phyloP scores from a whole-genome alignment of 331 rosid genomes.

The Rhamnella rubrinervis region DNA sequence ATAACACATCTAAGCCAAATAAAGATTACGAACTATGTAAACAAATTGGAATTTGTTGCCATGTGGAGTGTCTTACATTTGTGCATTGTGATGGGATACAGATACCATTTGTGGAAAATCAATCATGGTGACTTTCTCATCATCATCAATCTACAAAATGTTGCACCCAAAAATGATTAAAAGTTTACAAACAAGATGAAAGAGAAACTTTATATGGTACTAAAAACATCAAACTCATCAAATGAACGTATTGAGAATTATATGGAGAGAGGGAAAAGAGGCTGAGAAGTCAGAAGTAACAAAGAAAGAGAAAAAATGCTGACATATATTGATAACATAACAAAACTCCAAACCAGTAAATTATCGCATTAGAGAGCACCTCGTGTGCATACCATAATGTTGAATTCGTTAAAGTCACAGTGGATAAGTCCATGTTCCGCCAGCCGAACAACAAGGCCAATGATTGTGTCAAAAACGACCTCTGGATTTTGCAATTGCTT shows the following conservation, averaged over 20 bases:
- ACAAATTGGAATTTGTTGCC: neutral
- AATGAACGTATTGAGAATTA: neutral
- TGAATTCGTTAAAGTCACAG: slow-evolving; percentile 83
- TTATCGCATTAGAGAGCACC: neutral
- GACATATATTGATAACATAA: slow-evolving; percentile 3
- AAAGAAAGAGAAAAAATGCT: neutral
- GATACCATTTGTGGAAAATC: slow-evolving; percentile 97
- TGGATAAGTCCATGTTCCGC: slow-evolving; percentile 87
- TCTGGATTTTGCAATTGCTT: slow-evolving; percentile 76
- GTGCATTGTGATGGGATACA: slow-evolving; percentile 78
- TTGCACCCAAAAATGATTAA: neutral
- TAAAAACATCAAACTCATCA: neutral
- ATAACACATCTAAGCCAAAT: neutral
- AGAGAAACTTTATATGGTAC: neutral
- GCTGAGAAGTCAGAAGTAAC: neutral
- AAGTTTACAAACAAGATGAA: slow-evolving; percentile 15
- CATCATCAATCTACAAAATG: slow-evolving; percentile 69
- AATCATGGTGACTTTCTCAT: slow-evolving; percentile 77
- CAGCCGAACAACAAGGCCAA: slow-evolving; percentile 59
- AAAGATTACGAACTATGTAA: slow-evolving; percentile 1
- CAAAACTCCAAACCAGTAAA: slow-evolving; percentile 10
- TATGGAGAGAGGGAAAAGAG: neutral
- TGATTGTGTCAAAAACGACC: slow-evolving; percentile 60
- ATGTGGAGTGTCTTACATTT: slow-evolving; percentile 58
- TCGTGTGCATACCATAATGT: slow-evolving; percentile 61